phyloP scores from a whole-genome alignment of 2,329 filamentous ascomycete species.

The Aspergillus unguis region DNA sequence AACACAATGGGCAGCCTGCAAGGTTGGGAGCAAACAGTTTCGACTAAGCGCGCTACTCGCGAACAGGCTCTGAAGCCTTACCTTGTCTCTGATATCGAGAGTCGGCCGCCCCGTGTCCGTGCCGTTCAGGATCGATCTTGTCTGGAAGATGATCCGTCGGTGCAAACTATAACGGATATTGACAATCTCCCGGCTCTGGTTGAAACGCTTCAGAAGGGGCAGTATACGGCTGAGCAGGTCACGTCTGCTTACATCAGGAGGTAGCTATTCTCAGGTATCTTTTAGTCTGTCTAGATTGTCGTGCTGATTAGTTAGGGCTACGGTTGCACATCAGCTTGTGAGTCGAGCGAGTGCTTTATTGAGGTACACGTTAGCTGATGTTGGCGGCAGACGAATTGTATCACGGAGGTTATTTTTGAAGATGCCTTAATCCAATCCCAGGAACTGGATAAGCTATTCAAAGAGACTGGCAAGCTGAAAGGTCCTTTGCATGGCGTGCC shows the following conservation, averaged over 20 bases:
- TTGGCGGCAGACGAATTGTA: slow-evolving; percentile 32
- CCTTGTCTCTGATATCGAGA: slow-evolving; percentile 24
- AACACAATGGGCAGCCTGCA: slow-evolving; percentile 20
- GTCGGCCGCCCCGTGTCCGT: slow-evolving; percentile 22
- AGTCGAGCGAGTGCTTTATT: neutral
- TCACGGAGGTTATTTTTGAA: slow-evolving; percentile 37
- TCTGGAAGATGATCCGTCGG: slow-evolving; percentile 19
- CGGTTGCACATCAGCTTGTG: slow-evolving; percentile 31
- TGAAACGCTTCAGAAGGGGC: slow-evolving; percentile 19
- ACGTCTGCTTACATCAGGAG: slow-evolving; percentile 32
- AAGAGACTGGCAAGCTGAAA: slow-evolving; percentile 39
- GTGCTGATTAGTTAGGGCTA: slow-evolving; percentile 18
- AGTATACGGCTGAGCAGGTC: slow-evolving; percentile 30
- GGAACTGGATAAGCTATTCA: slow-evolving; percentile 27
- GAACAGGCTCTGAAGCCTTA: slow-evolving; percentile 29
- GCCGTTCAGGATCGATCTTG: slow-evolving; percentile 24
- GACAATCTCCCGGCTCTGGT: slow-evolving; percentile 24
- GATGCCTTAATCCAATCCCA: slow-evolving; percentile 33
- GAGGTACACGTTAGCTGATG: neutral
- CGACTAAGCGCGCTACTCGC: slow-evolving; percentile 25
- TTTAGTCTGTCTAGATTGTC: neutral
- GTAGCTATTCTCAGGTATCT: slow-evolving; percentile 17
- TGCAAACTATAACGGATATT: slow-evolving; percentile 33
- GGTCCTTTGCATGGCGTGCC: slow-evolving; percentile 55
- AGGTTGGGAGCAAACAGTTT: slow-evolving; percentile 31